phyloP scores from a whole-genome alignment of 2,329 filamentous ascomycete species.

The Knoxdaviesia proteae region DNA sequence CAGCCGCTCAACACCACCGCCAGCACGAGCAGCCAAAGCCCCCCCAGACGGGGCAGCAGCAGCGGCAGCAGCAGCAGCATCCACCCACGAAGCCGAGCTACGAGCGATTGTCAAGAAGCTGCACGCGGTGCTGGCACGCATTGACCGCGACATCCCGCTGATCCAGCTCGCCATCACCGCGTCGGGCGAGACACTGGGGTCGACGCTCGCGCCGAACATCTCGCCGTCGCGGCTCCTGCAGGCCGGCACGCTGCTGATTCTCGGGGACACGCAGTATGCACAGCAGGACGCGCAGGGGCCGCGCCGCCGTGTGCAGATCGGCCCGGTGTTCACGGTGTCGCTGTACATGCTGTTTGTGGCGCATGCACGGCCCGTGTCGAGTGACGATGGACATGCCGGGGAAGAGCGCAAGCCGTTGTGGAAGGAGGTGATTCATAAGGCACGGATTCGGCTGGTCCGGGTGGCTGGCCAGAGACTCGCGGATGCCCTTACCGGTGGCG shows the following conservation, averaged over 20 bases:
- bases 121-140: conserved; percentile 49
- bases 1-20: too few relatives aligned
- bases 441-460: conserved; percentile 58
- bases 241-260: conserved; percentile 74
- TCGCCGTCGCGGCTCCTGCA: conserved; percentile 82
- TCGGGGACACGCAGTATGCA: conserved; percentile 68
- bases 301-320: conserved; percentile 52
- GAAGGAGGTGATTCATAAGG: conserved; percentile 95
- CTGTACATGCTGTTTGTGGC: conserved; percentile 90
- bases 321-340: conserved; percentile 67
- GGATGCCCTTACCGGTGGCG: too few relatives aligned
- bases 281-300: conserved; percentile 18
- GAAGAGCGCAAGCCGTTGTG: conserved; percentile 49
- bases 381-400: neutral
- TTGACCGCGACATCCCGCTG: conserved; percentile 79
- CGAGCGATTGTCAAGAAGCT: conserved; percentile 54
- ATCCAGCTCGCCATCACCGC: conserved; percentile 89
- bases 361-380: conserved; percentile 26
- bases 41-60: conserved; percentile 13
- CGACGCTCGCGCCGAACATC: conserved; percentile 57
- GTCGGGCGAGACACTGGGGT: conserved; percentile 71
- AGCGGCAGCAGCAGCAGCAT: too few relatives aligned
- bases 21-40: too few relatives aligned
- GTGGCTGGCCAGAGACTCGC: conserved; percentile 21
- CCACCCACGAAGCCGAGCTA: conserved; percentile 28